Evolutionary conservation across 495 filamentous ascomycete species (phyloP).

Genomic region (Penicillium desertorum): DNA sequence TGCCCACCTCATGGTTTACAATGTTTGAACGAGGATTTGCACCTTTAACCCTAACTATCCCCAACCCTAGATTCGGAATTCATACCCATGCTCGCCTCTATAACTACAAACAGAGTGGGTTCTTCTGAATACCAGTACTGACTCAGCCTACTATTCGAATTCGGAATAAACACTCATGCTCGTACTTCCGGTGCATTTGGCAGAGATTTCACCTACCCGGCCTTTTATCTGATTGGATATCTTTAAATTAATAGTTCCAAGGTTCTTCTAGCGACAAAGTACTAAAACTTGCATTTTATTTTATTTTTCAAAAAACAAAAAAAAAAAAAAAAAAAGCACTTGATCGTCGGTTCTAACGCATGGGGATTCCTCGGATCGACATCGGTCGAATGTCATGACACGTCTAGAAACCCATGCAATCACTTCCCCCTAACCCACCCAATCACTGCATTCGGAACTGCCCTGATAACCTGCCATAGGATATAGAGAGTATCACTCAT

Average conservation of each 20-base stretch:
- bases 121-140: too few relatives aligned
- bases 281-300: neutral
- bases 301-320: neutral
- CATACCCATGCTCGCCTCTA: too few relatives aligned
- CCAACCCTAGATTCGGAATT: too few relatives aligned
- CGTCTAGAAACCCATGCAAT: neutral
- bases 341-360: neutral
- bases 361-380: slow-evolving; percentile 14
- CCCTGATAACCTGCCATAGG: slow-evolving; percentile 21
- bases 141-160: too few relatives aligned
- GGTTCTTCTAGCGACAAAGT: neutral
- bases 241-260: too few relatives aligned
- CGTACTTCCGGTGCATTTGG: too few relatives aligned
- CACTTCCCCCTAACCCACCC: slow-evolving; percentile 5
- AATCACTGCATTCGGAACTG: slow-evolving; percentile 17
- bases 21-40: neutral
- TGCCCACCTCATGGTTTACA: neutral
- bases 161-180: too few relatives aligned
- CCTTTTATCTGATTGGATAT: too few relatives aligned
- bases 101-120: too few relatives aligned
- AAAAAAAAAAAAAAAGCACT: neutral
- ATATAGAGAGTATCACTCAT: slow-evolving; percentile 15
- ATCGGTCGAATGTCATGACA: neutral
- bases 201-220: too few relatives aligned
- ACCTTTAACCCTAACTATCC: too few relatives aligned